Conservation (phyloP, 2,329 filamentous ascomycete species). For the Rutstroemia sydowiana region DNA sequence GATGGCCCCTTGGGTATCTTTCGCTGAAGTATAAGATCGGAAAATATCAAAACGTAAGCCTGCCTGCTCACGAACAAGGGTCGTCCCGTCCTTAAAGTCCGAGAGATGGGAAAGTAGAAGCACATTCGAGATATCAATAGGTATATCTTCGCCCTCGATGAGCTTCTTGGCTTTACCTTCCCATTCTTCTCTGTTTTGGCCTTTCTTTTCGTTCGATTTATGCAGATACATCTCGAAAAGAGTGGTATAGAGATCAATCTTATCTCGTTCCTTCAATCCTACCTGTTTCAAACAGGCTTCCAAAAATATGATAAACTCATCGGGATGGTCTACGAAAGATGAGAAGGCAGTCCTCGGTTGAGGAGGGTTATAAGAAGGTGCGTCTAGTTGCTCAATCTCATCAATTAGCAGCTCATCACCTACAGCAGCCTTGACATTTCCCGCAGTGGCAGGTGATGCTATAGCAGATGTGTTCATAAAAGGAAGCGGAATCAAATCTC, state of each 20-base stretch:
- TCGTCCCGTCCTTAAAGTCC: constrained; percentile 82
- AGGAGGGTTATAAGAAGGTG: constrained; percentile 63
- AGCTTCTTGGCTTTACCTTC: constrained; percentile 84
- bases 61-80: constrained; percentile 87
- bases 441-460: constrained; percentile 44
- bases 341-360: constrained; percentile 88
- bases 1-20: constrained; percentile 85
- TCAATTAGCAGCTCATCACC: constrained; percentile 46
- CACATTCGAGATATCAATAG: constrained; percentile 92
- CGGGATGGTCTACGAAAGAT: constrained; percentile 87
- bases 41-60: constrained; percentile 93
- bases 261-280: constrained; percentile 65
- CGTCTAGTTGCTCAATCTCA: constrained; percentile 34
- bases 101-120: constrained; percentile 87
- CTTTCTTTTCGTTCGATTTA: constrained; percentile 70
- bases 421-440: constrained; percentile 43
- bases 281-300: constrained; percentile 76
- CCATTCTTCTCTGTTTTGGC: constrained; percentile 69
- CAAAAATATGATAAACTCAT: constrained; percentile 86
- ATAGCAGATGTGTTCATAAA: constrained; percentile 66
- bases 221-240: constrained; percentile 98
- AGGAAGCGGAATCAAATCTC: constrained; percentile 73
- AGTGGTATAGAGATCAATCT: constrained; percentile 84
- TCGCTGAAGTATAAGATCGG: constrained; percentile 85
- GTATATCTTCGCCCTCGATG: constrained; percentile 71